A percentile compares a stretch with the other conserved stretches of the same genome.
Conservation (phyloP, 2,329 filamentous ascomycete species). For the Aspergillus latus region DNA sequence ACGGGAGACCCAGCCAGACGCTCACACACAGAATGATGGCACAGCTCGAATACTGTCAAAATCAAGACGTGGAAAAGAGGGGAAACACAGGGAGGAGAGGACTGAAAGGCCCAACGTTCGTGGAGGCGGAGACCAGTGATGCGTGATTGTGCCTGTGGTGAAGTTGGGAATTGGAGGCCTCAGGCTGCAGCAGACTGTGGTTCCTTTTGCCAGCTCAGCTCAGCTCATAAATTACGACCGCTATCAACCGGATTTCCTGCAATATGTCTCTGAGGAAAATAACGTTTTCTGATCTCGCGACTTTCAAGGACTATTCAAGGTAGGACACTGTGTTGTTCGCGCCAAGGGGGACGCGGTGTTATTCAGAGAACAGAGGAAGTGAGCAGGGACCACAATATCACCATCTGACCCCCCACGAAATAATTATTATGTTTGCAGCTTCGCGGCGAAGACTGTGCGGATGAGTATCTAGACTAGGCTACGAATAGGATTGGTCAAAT, state of each 20-base stretch:
- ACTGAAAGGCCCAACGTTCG: slow-evolving; percentile 12
- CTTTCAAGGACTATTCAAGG: background rate
- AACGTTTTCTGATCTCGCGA: slow-evolving; percentile 8
- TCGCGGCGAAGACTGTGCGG: background rate
- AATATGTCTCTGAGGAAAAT: slow-evolving; percentile 5
- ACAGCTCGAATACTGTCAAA: slow-evolving; percentile 9
- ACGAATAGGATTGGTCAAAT: slow-evolving; percentile 3
- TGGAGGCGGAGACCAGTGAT: slow-evolving; percentile 17
- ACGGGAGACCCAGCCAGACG: slow-evolving; percentile 21
- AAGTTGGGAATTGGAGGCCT: slow-evolving; percentile 16
- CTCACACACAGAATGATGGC: slow-evolving; percentile 14
- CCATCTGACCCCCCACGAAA: background rate
- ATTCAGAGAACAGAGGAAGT: background rate
- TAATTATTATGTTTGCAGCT: background rate
- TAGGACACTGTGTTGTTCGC: background rate
- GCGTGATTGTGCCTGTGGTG: background rate
- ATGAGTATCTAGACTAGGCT: background rate
- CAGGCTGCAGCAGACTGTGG: slow-evolving; percentile 16
- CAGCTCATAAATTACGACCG: too few species aligned
- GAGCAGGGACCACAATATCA: background rate
- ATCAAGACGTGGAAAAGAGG: slow-evolving; percentile 12
- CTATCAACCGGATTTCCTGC: background rate
- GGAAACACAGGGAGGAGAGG: slow-evolving; percentile 13
- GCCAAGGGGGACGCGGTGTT: background rate
- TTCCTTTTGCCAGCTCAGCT: slow-evolving; percentile 9